These are phyloP conservation scores for Erodium trifolium DNA, from an alignment of 441 rosid genomes.

Conservation along the genomic window DNA sequence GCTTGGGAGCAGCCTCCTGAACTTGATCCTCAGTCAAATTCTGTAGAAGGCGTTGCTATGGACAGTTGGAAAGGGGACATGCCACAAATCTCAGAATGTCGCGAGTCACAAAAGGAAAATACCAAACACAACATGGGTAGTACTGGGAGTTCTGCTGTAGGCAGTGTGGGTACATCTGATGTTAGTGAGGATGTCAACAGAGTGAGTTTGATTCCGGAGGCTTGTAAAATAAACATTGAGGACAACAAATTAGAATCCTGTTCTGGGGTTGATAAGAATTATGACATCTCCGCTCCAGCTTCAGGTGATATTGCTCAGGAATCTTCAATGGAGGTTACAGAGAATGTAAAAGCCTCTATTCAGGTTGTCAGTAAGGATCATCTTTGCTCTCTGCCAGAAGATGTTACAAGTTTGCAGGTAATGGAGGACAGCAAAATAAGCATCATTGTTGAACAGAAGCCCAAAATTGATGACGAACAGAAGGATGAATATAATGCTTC, in stretches of 20 bases:
- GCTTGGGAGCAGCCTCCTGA: slow-evolving; percentile 44
- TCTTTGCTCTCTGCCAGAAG: background rate
- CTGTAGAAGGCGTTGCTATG: slow-evolving; percentile 9
- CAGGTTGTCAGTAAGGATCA: no score
- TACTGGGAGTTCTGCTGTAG: background rate
- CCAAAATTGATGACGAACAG: slow-evolving; percentile 5
- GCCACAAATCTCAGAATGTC: slow-evolving; percentile 10
- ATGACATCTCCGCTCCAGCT: background rate
- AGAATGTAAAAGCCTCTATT: no score
- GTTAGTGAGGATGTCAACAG: slow-evolving; percentile 12
- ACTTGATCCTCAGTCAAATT: slow-evolving; percentile 19
- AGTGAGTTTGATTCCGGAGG: slow-evolving; percentile 11
- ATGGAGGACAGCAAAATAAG: background rate
- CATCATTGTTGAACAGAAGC: slow-evolving; percentile 5
- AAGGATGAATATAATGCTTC: slow-evolving; percentile 19
- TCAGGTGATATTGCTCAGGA: no score
- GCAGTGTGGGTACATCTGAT: slow-evolving; percentile 23
- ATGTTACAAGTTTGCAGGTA: background rate
- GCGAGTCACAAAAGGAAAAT: slow-evolving; percentile 13
- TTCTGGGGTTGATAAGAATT: slow-evolving; percentile 10
- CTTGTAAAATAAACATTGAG: slow-evolving; percentile 13
- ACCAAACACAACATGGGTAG: slow-evolving; percentile 4
- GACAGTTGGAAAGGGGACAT: background rate
- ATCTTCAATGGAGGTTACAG: no score
- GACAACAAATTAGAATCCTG: slow-evolving; percentile 18